Evolutionary conservation across 495 filamentous ascomycete genomes (phyloP).

Genomic region (Penicilliopsis zonata): DNA sequence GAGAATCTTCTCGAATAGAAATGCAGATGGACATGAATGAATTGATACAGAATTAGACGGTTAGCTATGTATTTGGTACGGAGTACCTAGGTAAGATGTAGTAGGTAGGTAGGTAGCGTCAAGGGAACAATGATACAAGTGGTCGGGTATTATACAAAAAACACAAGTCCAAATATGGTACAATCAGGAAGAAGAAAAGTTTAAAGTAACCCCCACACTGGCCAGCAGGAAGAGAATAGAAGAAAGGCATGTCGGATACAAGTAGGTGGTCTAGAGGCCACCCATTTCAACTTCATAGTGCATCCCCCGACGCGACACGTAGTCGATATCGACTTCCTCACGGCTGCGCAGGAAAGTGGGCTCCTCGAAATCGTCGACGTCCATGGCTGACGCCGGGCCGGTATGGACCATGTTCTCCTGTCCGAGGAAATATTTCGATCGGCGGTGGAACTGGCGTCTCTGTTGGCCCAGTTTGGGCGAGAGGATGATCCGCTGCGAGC

Average conservation of each 20-base stretch:
- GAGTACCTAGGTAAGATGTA: too few species aligned
- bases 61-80: too few species aligned
- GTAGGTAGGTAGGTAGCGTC: too few species aligned
- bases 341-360: constrained; percentile 27
- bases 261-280: constrained; percentile 15
- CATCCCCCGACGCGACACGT: constrained; percentile 1
- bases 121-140: neutral
- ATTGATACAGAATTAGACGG: too few species aligned
- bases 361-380: constrained; percentile 32
- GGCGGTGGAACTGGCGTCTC: constrained; percentile 6
- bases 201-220: too few species aligned
- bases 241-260: neutral
- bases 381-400: constrained; percentile 11
- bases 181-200: too few species aligned
- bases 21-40: neutral
- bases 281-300: constrained; percentile 10
- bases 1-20: neutral
- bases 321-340: constrained; percentile 33
- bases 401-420: too few species aligned
- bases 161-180: neutral
- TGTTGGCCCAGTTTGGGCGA: constrained; percentile 20
- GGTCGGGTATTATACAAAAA: neutral
- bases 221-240: neutral
- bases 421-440: neutral
- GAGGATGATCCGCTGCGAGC: constrained; percentile 18